Conservation (phyloP, 1,284 basidiomycete genomes). For the Irpex sp. region DNA sequence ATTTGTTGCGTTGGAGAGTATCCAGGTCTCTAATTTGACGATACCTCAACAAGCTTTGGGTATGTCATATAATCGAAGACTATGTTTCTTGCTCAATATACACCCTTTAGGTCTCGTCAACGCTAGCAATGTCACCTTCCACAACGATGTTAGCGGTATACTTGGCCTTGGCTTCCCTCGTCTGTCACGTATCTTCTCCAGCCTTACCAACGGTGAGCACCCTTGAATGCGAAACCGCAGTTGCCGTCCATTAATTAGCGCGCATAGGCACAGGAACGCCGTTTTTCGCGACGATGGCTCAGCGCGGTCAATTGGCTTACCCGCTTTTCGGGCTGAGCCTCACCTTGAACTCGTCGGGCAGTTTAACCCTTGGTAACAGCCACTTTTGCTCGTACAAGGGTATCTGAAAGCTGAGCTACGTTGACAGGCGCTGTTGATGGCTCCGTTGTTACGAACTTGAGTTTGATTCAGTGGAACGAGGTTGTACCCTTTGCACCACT, state of each 20-base stretch:
- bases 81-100: background rate
- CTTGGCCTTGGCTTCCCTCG: conserved; percentile 73
- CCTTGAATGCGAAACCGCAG: background rate
- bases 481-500: conserved; percentile 72
- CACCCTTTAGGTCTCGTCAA: conserved; percentile 49
- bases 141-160: conserved; percentile 63
- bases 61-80: conserved; percentile 22
- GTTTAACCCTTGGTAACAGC: conserved; percentile 56
- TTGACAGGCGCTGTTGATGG: conserved; percentile 65
- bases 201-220: conserved; percentile 44
- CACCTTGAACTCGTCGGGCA: conserved; percentile 53
- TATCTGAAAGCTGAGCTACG: background rate
- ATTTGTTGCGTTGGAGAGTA: conserved; percentile 62
- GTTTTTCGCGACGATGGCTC: conserved; percentile 57
- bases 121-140: conserved; percentile 56
- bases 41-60: conserved; percentile 62
- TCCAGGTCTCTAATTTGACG: conserved; percentile 56
- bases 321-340: conserved; percentile 71
- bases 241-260: background rate
- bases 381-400: conserved; percentile 8
- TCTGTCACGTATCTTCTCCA: conserved; percentile 53
- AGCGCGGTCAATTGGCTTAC: conserved; percentile 63
- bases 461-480: conserved; percentile 64
- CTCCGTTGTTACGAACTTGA: conserved; percentile 57
- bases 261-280: conserved; percentile 49